Evolutionary conservation across 495 filamentous ascomycete species (phyloP).

Genomic region (Stereocaulon alpinum): DNA sequence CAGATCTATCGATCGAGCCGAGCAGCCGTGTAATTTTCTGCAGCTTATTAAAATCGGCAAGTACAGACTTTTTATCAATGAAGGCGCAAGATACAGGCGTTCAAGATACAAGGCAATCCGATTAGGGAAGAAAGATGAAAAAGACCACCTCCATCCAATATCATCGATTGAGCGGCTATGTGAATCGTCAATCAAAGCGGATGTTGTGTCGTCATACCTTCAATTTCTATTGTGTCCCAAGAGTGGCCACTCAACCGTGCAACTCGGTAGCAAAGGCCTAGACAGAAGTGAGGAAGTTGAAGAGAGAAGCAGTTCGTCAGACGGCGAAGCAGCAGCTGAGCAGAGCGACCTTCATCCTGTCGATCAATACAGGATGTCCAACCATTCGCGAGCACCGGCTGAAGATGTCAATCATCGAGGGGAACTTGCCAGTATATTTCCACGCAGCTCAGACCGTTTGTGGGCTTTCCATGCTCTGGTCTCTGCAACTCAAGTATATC

Average conservation of each 20-base stretch:
- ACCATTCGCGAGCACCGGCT: background rate
- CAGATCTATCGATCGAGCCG: background rate
- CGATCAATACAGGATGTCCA: too few relatives aligned
- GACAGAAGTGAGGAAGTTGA: too few relatives aligned
- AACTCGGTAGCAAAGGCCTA: too few relatives aligned
- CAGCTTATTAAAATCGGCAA: background rate
- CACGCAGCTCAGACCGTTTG: background rate
- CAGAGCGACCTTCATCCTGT: too few relatives aligned
- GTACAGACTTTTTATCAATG: background rate
- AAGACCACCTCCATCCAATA: background rate
- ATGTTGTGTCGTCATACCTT: background rate
- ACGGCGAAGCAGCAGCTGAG: too few relatives aligned
- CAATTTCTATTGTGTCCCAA: background rate
- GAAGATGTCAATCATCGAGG: background rate
- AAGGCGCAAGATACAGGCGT: background rate
- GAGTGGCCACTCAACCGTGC: too few relatives aligned
- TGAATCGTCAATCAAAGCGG: background rate
- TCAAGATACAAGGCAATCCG: background rate
- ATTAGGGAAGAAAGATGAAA: background rate
- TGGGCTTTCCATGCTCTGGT: background rate
- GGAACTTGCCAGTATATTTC: background rate
- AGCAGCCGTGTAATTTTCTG: background rate
- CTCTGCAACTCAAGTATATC: slow-evolving; percentile 9
- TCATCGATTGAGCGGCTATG: background rate
- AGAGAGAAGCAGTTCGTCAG: too few relatives aligned